phyloP scores from a whole-genome alignment of 805 yeast species.

The Blastobotrys mokoenaii region DNA sequence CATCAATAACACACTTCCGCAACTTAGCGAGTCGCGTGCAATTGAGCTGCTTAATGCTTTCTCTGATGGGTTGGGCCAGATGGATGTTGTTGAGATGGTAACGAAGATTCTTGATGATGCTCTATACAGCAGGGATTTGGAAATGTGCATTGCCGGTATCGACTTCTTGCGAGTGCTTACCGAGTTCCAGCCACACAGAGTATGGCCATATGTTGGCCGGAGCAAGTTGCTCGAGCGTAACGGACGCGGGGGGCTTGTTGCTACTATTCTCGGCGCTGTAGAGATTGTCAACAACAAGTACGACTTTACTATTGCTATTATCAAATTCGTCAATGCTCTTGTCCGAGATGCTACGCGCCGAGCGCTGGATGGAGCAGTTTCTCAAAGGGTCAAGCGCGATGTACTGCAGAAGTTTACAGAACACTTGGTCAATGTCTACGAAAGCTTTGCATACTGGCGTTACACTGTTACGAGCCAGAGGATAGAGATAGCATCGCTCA shows the following conservation, averaged over 20 bases:
- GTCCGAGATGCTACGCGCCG: slow-evolving; percentile 37
- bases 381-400: slow-evolving; percentile 39
- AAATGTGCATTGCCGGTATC: slow-evolving; percentile 38
- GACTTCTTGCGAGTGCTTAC: slow-evolving; percentile 43
- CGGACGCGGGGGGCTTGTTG: slow-evolving; percentile 57
- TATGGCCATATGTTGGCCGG: slow-evolving; percentile 71
- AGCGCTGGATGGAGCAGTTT: slow-evolving; percentile 27
- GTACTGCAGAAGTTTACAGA: slow-evolving; percentile 46
- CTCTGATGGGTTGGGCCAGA: slow-evolving; percentile 39
- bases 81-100: slow-evolving; percentile 50
- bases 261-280: slow-evolving; percentile 55
- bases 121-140: slow-evolving; percentile 44
- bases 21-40: slow-evolving; percentile 35
- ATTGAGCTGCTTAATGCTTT: slow-evolving; percentile 32
- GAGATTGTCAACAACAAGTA: slow-evolving; percentile 66
- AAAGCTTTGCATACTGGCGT: slow-evolving; percentile 64
- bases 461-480: slow-evolving; percentile 50
- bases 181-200: slow-evolving; percentile 48
- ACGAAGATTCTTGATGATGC: slow-evolving; percentile 63
- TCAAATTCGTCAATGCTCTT: slow-evolving; percentile 47
- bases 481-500: slow-evolving; percentile 48
- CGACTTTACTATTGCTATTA: slow-evolving; percentile 50
- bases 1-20: slow-evolving; percentile 39
- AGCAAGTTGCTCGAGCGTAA: slow-evolving; percentile 56
- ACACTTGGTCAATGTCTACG: slow-evolving; percentile 62